Conservation (phyloP, 163 green algal genomes). For the Chloromonas sp. region DNA sequence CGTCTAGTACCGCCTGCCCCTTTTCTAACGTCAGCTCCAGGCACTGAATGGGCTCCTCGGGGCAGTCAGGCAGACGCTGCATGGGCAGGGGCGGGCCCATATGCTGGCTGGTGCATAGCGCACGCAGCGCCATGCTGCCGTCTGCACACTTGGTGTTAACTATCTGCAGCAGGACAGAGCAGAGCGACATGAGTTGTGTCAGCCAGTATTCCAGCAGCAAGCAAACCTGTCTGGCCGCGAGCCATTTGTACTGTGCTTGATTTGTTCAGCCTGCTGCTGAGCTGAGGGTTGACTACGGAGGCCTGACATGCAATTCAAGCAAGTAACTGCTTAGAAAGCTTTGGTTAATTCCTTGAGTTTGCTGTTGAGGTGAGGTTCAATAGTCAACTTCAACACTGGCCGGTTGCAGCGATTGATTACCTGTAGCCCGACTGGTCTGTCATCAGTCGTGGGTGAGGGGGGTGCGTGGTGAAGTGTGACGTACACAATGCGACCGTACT, state of each 20-base stretch:
- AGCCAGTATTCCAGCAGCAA: too few relatives aligned
- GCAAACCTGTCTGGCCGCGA: too few relatives aligned
- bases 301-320: too few relatives aligned
- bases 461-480: constrained; percentile 19
- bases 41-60: neutral
- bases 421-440: constrained; percentile 4
- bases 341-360: too few relatives aligned
- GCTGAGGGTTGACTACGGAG: too few relatives aligned
- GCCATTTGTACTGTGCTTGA: too few relatives aligned
- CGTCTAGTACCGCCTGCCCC: neutral
- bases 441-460: constrained; percentile 7
- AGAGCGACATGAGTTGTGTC: too few relatives aligned
- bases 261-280: too few relatives aligned
- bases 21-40: constrained; percentile 15
- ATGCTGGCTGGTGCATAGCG: neutral
- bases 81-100: constrained; percentile 23
- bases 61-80: neutral
- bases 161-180: neutral
- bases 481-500: constrained; percentile 12
- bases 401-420: neutral
- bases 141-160: constrained; percentile 3
- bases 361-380: too few relatives aligned
- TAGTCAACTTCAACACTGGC: too few relatives aligned
- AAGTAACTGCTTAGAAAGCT: too few relatives aligned
- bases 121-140: constrained; percentile 6